These are phyloP conservation scores for Colletotrichum siamense DNA, from an alignment of 2,329 filamentous ascomycete species.

Conservation along the genomic window DNA sequence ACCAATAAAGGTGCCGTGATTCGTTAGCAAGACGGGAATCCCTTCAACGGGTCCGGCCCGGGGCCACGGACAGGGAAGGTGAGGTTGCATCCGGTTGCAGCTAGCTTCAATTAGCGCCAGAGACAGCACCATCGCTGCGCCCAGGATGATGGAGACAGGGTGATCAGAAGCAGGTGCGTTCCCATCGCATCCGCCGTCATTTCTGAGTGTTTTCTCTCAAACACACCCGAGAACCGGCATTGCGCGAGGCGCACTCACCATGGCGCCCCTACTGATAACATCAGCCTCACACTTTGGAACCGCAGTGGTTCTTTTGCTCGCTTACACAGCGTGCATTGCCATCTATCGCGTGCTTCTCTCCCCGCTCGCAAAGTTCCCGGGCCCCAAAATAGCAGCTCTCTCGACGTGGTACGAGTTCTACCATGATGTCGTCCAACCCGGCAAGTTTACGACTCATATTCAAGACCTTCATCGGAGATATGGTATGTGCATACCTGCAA, in stretches of 20 bases:
- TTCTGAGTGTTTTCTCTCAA: background rate
- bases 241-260: background rate
- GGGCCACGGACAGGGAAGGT: background rate
- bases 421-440: constrained; percentile 31
- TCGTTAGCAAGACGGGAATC: background rate
- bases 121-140: background rate
- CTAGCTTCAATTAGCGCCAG: background rate
- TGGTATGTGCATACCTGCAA: constrained; percentile 24
- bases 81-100: background rate
- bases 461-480: constrained; percentile 38
- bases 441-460: constrained; percentile 33
- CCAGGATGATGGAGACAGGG: background rate
- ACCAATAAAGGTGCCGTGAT: background rate
- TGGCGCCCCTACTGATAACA: background rate
- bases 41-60: background rate
- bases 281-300: background rate
- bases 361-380: constrained; percentile 33
- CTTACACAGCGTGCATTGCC: background rate
- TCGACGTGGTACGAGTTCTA: constrained; percentile 37
- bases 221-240: background rate
- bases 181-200: background rate
- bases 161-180: background rate
- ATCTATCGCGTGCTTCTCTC: constrained; percentile 28
- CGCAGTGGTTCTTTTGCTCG: background rate
- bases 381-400: constrained; percentile 34